Conservation (phyloP, 2,329 filamentous ascomycete species). For the Clonostachys rosea region DNA sequence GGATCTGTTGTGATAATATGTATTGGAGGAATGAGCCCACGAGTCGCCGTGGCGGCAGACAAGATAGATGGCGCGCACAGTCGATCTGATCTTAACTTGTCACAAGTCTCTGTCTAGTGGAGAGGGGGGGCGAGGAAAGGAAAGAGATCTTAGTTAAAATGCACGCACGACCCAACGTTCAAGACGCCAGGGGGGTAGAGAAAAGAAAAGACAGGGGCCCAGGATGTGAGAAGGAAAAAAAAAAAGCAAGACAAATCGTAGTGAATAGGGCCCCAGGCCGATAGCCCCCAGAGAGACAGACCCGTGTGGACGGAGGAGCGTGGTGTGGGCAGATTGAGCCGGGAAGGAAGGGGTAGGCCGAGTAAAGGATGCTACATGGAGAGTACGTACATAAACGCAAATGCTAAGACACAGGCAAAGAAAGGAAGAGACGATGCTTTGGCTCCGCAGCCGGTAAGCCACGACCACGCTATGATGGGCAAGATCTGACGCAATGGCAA, state of each 20-base stretch:
- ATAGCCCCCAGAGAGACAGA: not conserved
- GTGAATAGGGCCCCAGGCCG: too few species aligned
- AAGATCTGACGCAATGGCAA: constrained; percentile 5
- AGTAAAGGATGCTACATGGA: not conserved
- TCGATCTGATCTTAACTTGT: not conserved
- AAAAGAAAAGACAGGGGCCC: not conserved
- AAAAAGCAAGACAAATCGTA: not conserved
- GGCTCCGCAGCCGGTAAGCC: not conserved
- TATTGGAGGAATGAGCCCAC: not conserved
- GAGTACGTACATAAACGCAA: too few species aligned
- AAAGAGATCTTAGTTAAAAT: not conserved
- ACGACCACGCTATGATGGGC: constrained; percentile 1
- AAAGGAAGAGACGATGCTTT: not conserved
- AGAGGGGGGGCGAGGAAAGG: not conserved
- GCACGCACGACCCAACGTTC: not conserved
- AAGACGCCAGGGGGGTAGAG: not conserved
- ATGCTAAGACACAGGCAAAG: not conserved
- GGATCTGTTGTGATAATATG: not conserved
- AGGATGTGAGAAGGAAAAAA: not conserved
- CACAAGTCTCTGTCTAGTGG: too few species aligned
- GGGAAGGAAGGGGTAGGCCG: not conserved
- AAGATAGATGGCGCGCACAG: not conserved
- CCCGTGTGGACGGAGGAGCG: constrained; percentile 1
- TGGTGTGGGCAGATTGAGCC: not conserved
- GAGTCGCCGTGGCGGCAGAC: not conserved